Base-by-base conservation (phyloP, 192 early-diverging fungal species). In the Coemansia erecta region DNA sequence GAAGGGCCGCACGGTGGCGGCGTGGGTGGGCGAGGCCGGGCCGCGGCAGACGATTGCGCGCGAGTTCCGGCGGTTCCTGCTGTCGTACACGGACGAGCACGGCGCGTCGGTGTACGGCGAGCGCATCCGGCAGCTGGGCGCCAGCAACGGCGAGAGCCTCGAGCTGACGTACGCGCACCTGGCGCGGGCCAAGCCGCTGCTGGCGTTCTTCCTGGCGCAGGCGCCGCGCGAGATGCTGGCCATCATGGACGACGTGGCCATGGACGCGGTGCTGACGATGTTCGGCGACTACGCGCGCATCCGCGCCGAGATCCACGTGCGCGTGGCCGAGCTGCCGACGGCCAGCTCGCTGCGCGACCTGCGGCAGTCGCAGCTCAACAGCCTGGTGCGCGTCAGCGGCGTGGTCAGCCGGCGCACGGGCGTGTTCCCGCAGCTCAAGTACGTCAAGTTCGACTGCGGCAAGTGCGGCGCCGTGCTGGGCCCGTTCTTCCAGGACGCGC, bases 341-440 rank as follows among this genome's bases (percentile, higher is more conserved):
- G 78, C 84, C 35, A 87, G 89, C 59, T 90, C 89, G 28, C 80
- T 98, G 19, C 87, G 97, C 52, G 93, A 96, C 28, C 82, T 98
- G 63, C 85, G 96, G 58, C 94, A 97, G 81, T 70, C 81, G 19
- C 90, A 97, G 73, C 76, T 98, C 41, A 97, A 97, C 82, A 91
- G 87, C 42, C 80, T 98, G 18, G 90, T 98, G 31, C 85, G 92
- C 18, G 88, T 98, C 8, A 82, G 86, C 28, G 97, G 97, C 58
- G 93, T 97, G 0, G 93, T 98, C 9, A 96, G 92, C 6, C 80
- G 92, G 19, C 88, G 97, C 55, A 93, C 94, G 1, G 91, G 91
- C 24, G 94, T 98, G 14, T 98, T 95, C 66, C 95, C 97, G 31
- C 97, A 98, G 73, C 84, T 98, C 47, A 97, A 94, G 75, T 94